Base-by-base conservation (phyloP, 2,329 filamentous ascomycete genomes). In the Parasarocladium wereldwijsianum region DNA sequence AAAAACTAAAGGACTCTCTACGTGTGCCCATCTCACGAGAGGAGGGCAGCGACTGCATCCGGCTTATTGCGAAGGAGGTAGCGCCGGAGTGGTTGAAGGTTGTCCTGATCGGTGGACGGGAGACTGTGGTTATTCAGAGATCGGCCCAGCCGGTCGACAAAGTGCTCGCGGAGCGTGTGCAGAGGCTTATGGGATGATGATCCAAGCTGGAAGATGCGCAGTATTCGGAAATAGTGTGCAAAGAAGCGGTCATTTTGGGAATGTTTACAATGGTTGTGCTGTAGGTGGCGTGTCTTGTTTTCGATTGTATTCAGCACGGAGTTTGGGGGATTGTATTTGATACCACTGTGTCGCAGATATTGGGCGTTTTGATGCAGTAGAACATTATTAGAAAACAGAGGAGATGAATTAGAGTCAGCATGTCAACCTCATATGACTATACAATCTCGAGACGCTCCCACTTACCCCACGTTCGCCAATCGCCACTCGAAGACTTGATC, bases 1-100 rank as follows among this genome's bases (percentile, higher is more conserved):
- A 70, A 39, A 76, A 73, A 46, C 58, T 85, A 28, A 67, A 65
- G 42, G 76, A 83, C 49, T 84, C 78, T 16, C 55, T 80, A 34
- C 57, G 65, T 4, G 57, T 60, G 38, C 65, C 66, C 3, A 53
- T 70, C 30, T 64, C 66, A 18, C 50, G 48, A 26, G 66, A 68
- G 24, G 69, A 72, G 42, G 65, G 57, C 4, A 52, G 55, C 8
- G 40, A 45, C 8, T 69, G 66, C 35, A 54, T 73, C 11, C 49
- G 60, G 7, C 43, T 72, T 29, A 54, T 74, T 32, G 66, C 64
- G 4, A 44, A 36, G 7, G 68, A 74, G 40, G 54, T 73, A 8
- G 64, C 66, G 5, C 67, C 69, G 0, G 58, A 65, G 40, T 74
- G 69, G 67, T 36, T 72, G 25, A 54, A 56, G 32, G 48, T 73